These are phyloP conservation scores for Croton laevigatus DNA, from an alignment of 441 rosid genomes.

Conservation along the genomic window DNA sequence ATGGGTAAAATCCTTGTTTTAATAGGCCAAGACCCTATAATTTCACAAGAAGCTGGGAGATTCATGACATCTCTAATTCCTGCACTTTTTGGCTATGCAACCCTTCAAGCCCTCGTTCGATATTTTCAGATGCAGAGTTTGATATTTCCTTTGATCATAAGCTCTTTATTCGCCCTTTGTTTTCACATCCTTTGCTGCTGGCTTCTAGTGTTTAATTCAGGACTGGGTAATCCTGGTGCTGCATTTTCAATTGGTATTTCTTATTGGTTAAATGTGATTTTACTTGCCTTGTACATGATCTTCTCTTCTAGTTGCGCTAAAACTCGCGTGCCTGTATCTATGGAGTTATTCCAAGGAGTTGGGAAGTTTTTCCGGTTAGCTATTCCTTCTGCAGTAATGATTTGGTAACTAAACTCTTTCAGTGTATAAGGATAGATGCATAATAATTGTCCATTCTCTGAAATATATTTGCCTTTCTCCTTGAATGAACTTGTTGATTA, in stretches of 20 bases:
- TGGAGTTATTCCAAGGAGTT: slow-evolving; percentile 48
- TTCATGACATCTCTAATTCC: slow-evolving; percentile 65
- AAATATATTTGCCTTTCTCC: neutral
- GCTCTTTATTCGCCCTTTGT: slow-evolving; percentile 40
- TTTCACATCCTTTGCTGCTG: slow-evolving; percentile 60
- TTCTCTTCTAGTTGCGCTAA: slow-evolving; percentile 48
- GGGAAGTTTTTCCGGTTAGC: slow-evolving; percentile 62
- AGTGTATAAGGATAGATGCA: neutral
- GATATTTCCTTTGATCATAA: slow-evolving; percentile 53
- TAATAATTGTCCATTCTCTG: neutral
- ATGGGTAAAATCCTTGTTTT: slow-evolving; percentile 49
- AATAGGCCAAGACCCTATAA: slow-evolving; percentile 66
- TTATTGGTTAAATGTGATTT: slow-evolving; percentile 57
- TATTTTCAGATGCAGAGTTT: slow-evolving; percentile 66
- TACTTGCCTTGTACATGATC: slow-evolving; percentile 54
- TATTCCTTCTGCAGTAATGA: slow-evolving; percentile 73
- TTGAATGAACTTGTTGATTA: slow-evolving; percentile 3
- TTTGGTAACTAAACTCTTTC: slow-evolving; percentile 44
- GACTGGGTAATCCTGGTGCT: slow-evolving; percentile 50
- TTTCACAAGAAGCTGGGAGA: slow-evolving; percentile 57
- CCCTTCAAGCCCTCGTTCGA: slow-evolving; percentile 54
- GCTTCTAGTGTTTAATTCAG: slow-evolving; percentile 53
- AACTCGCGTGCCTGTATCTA: slow-evolving; percentile 44
- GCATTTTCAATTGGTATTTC: slow-evolving; percentile 56
- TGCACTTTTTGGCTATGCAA: slow-evolving; percentile 60